Evolutionary conservation across 2,329 filamentous ascomycete species (phyloP), one percentile per base, ranked within the genome.

Genomic region (Didymella pomorum): DNA sequence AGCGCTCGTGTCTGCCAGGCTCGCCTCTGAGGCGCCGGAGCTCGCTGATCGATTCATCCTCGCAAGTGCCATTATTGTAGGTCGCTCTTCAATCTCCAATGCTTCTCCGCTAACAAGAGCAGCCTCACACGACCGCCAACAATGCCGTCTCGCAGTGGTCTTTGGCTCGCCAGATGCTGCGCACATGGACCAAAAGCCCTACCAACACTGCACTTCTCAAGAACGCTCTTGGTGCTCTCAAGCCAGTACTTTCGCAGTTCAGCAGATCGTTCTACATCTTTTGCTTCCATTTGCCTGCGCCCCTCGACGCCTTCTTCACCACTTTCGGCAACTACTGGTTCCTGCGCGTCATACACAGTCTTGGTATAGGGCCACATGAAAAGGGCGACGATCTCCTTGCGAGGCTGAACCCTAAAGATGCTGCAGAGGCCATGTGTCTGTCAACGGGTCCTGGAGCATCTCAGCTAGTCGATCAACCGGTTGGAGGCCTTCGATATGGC

Each of bases 1-100:
- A 16, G 81, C 79, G 53, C 67, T 83, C 9, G 67, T 87, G 18
- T 79, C 79, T 3, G 84, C 80, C 63, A 78, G 85, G 43, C 79
- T 87, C 42, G 85, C 85, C n/a, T 77, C 82, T n/a, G 85, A 87
- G 65, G 85, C 85, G 26, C 78, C 80, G 20, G 77, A 81, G 51
- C 69, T 87, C 45, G 82, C 84, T 9, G 82, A 87, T 71, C 79
- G 83, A 39, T 85, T 84, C 65, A 80, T 87, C 35, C 70, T 86
- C 37, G 79, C 79, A 23, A 85, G 85, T 65, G 82, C 80, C 2
- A 77, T 83, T 11, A 77, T 84, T 64, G 84, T 86, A 78, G 64
- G 82, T 74, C 33, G 3, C 21, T 14, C 9, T 14, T 41, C 12
- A 14, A 28, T 8, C 2, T 25, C 0, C 1, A 4, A 37, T 16